Percentiles rank a stretch among this genome's conserved stretches.
Evolutionary conservation across 2,329 filamentous ascomycete species (phyloP).

Genomic region (Neopestalotiopsis sp.): DNA sequence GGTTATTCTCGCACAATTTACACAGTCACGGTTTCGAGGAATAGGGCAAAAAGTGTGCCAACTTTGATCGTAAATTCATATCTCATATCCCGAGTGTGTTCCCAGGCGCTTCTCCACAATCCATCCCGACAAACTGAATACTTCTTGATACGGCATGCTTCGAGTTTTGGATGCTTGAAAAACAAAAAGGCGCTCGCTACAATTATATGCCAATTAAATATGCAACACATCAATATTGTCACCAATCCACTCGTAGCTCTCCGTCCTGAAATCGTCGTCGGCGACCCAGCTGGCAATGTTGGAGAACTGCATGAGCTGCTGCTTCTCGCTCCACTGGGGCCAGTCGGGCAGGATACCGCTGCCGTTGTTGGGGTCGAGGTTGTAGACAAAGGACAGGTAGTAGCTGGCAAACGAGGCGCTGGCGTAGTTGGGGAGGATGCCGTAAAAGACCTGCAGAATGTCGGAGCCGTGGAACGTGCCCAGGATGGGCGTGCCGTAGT

Average conservation of each 20-base stretch:
- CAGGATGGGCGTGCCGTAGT: constrained; percentile 72
- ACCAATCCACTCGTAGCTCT: constrained; percentile 28
- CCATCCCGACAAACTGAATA: not conserved
- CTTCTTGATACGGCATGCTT: not conserved
- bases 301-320: constrained; percentile 56
- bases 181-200: not conserved
- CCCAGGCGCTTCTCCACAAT: not conserved
- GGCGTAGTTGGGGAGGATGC: constrained; percentile 66
- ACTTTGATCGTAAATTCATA: not conserved
- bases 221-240: constrained; percentile 27
- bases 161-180: not conserved
- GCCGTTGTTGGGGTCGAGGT: constrained; percentile 70
- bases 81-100: not conserved
- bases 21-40: not conserved
- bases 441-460: constrained; percentile 71
- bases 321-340: constrained; percentile 51
- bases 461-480: constrained; percentile 80
- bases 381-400: constrained; percentile 75
- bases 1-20: not conserved
- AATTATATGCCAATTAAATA: not conserved
- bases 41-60: not conserved
- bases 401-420: constrained; percentile 66
- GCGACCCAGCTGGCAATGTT: constrained; percentile 35
- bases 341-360: constrained; percentile 36
- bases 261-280: constrained; percentile 43